Evolutionary conservation across 2,329 filamentous ascomycete genomes (phyloP).

Genomic region (Ceratocystis eucalypticola): DNA sequence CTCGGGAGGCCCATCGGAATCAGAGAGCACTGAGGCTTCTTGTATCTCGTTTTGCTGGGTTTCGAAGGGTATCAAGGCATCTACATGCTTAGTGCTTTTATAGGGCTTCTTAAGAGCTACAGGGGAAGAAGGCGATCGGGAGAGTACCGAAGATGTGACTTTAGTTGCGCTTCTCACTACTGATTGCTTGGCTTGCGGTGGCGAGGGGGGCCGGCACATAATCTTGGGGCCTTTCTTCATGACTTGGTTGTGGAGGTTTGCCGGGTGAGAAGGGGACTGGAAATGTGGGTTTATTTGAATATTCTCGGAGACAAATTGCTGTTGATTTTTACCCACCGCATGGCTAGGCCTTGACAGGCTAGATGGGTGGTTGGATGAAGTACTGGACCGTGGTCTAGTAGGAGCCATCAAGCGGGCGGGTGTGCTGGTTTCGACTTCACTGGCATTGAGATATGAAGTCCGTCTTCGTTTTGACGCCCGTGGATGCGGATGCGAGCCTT

Average conservation of each 20-base stretch:
- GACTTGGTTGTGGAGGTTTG: background rate
- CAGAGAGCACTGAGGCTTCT: constrained; percentile 21
- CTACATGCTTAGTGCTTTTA: background rate
- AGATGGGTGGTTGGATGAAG: background rate
- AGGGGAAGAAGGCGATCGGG: background rate
- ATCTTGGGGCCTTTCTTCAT: background rate
- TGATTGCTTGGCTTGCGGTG: background rate
- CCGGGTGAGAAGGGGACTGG: background rate
- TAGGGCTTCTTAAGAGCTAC: background rate
- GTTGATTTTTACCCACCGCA: background rate
- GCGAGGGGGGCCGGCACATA: background rate
- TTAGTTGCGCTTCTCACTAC: background rate
- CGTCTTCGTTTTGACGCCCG: constrained; percentile 4
- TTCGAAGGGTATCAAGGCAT: background rate
- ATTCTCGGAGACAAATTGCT: background rate
- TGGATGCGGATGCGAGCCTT: background rate
- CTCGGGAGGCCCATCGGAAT: constrained; percentile 24
- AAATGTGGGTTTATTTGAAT: background rate
- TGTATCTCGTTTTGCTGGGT: background rate
- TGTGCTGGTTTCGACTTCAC: constrained; percentile 17
- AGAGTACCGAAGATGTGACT: background rate
- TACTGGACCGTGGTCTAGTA: background rate
- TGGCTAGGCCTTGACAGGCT: background rate
- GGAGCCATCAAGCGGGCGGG: constrained; percentile 7
- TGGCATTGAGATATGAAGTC: constrained; percentile 10